Evolutionary conservation across 1,139 yeast genomes (phyloP).

Genomic region (Candida sp.): DNA sequence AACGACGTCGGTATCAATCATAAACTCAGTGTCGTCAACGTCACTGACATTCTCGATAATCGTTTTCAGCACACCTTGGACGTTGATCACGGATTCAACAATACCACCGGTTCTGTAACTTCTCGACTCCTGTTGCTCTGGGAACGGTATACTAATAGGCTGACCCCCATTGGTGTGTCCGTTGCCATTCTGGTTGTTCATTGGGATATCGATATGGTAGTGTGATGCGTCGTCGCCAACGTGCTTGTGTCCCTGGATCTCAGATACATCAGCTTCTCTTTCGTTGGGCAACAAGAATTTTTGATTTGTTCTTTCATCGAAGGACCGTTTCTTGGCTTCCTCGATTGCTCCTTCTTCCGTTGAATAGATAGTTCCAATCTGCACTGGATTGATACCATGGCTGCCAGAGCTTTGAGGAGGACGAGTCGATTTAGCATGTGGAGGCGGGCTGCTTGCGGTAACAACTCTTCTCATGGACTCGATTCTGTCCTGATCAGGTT

Average conservation of each 20-base stretch:
- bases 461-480: slow-evolving; percentile 25
- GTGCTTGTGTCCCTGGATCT: slow-evolving; percentile 13
- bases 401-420: not conserved
- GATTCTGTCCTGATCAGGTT: slow-evolving; percentile 41
- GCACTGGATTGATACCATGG: slow-evolving; percentile 8
- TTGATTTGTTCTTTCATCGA: slow-evolving; percentile 13
- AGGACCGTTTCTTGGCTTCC: slow-evolving; percentile 28
- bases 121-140: slow-evolving; percentile 39
- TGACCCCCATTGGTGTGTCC: not conserved
- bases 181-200: not conserved
- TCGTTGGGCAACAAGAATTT: slow-evolving; percentile 29
- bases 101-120: slow-evolving; percentile 69
- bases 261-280: slow-evolving; percentile 35
- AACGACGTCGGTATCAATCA: not conserved
- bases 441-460: slow-evolving; percentile 15
- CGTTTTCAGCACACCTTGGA: slow-evolving; percentile 86
- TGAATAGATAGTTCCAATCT: slow-evolving; percentile 44
- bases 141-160: slow-evolving; percentile 10
- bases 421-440: not conserved
- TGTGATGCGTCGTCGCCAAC: slow-evolving; percentile 4
- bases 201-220: slow-evolving; percentile 9
- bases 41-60: slow-evolving; percentile 70
- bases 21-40: slow-evolving; percentile 27
- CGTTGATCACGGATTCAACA: slow-evolving; percentile 82
- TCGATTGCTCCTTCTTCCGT: slow-evolving; percentile 56